A percentile compares a stretch with the other conserved stretches of the same genome.
Conservation (phyloP, 2,329 filamentous ascomycete genomes). For the Paracorniculantispora psalliotae region DNA sequence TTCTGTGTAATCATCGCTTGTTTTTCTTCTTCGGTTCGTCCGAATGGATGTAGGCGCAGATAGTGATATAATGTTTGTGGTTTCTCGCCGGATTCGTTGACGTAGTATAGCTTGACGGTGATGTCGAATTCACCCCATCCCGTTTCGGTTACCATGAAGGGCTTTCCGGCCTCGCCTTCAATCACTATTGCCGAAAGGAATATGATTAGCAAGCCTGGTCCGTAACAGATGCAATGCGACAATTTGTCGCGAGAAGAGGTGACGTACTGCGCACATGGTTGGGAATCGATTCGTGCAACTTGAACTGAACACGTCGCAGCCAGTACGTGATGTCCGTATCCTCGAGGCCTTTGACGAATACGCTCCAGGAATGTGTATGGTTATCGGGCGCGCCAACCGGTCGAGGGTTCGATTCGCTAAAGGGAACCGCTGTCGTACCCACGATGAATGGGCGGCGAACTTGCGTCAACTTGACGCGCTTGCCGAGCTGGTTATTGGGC, state of each 20-base stretch:
- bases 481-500: constrained; percentile 52
- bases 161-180: constrained; percentile 61
- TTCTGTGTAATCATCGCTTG: constrained; percentile 52
- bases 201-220: not conserved
- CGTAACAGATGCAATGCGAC: not conserved
- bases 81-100: constrained; percentile 83
- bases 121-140: constrained; percentile 99
- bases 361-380: constrained; percentile 94
- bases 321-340: constrained; percentile 91
- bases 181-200: constrained; percentile 43
- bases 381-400: constrained; percentile 74
- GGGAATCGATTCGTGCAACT: constrained; percentile 93
- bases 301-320: constrained; percentile 96
- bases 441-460: constrained; percentile 64
- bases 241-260: not conserved
- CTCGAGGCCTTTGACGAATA: constrained; percentile 87
- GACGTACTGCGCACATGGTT: constrained; percentile 74
- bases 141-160: constrained; percentile 85
- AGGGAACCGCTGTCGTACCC: constrained; percentile 73
- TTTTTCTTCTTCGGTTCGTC: constrained; percentile 70
- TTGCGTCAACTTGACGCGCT: constrained; percentile 62
- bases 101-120: constrained; percentile 90
- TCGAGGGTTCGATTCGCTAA: constrained; percentile 75
- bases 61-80: constrained; percentile 94
- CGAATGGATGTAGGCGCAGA: constrained; percentile 85